Evolutionary conservation across 805 yeast genomes (phyloP).

Genomic region (Cyberlindnera japonica): DNA sequence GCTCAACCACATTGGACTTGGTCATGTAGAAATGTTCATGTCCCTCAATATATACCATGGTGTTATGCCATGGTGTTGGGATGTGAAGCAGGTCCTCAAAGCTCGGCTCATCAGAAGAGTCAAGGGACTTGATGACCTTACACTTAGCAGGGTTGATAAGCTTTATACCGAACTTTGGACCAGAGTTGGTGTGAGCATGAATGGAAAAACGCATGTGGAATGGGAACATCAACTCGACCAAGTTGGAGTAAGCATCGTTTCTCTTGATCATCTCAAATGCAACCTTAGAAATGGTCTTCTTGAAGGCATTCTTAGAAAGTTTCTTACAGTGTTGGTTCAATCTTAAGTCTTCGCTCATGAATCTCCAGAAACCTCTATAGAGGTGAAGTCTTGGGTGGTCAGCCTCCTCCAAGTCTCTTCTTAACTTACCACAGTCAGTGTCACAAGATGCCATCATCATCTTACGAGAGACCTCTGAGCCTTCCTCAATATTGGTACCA

Average conservation of each 20-base stretch:
- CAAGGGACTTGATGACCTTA: slow-evolving; percentile 42
- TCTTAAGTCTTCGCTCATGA: slow-evolving; percentile 57
- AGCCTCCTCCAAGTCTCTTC: slow-evolving; percentile 55
- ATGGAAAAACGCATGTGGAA: slow-evolving; percentile 57
- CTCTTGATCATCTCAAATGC: slow-evolving; percentile 64
- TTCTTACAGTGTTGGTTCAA: slow-evolving; percentile 36
- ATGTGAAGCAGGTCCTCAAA: slow-evolving; percentile 55
- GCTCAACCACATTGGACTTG: slow-evolving; percentile 33
- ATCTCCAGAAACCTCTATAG: slow-evolving; percentile 55
- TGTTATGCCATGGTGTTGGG: slow-evolving; percentile 67
- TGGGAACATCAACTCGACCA: slow-evolving; percentile 57
- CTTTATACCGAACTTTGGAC: slow-evolving; percentile 57
- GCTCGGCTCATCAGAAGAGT: slow-evolving; percentile 36
- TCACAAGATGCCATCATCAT: slow-evolving; percentile 43
- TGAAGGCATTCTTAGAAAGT: slow-evolving; percentile 41
- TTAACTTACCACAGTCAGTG: slow-evolving; percentile 58
- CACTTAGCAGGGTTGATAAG: slow-evolving; percentile 43
- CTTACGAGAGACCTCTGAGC: slow-evolving; percentile 38
- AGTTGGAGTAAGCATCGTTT: slow-evolving; percentile 61
- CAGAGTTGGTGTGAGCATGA: slow-evolving; percentile 56
- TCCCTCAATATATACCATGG: slow-evolving; percentile 42
- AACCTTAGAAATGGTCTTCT: slow-evolving; percentile 47
- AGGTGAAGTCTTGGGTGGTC: slow-evolving; percentile 51
- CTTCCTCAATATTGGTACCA: slow-evolving; percentile 35
- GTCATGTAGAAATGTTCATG: slow-evolving; percentile 32